Percentiles rank a stretch among this genome's conserved stretches.
Conservation (phyloP, 208 protist genomes). For the Leishmania braziliensis region DNA sequence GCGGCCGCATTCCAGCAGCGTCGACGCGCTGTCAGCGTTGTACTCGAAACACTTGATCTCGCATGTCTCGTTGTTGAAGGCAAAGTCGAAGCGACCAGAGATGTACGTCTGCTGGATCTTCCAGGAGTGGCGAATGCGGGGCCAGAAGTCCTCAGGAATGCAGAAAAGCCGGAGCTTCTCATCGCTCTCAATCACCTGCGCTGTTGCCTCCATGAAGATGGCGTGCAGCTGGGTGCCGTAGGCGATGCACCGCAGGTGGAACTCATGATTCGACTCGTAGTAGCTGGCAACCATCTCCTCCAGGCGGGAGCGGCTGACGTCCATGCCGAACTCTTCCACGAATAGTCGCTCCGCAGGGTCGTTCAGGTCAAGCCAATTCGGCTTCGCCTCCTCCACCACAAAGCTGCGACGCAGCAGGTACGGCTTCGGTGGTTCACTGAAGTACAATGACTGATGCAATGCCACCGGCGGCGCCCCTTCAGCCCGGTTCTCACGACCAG, state of each 20-base stretch:
- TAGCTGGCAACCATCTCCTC: constrained; percentile 72
- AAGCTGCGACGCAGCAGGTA: constrained; percentile 66
- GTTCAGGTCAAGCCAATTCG: constrained; percentile 79
- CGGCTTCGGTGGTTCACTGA: constrained; percentile 44
- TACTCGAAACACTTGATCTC: constrained; percentile 92
- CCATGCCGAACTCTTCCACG: constrained; percentile 77
- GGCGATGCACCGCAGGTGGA: constrained; percentile 61
- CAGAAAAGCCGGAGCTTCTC: constrained; percentile 67
- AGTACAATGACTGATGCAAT: constrained; percentile 70
- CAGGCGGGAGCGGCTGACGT: constrained; percentile 62
- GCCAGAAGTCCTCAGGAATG: constrained; percentile 87
- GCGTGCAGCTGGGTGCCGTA: constrained; percentile 76
- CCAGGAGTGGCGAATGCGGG: constrained; percentile 81
- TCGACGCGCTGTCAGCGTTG: constrained; percentile 92
- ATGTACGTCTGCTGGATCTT: constrained; percentile 75
- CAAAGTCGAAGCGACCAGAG: constrained; percentile 91
- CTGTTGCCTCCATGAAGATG: constrained; percentile 90
- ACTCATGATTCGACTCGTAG: constrained; percentile 82
- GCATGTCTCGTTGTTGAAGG: constrained; percentile 73
- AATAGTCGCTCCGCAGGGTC: constrained; percentile 82
- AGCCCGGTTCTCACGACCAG: constrained; percentile 60
- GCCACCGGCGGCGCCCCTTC: constrained; percentile 38
- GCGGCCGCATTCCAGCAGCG: constrained; percentile 84
- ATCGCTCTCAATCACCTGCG: constrained; percentile 75
- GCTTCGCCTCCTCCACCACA: constrained; percentile 39